A percentile compares a stretch with the other conserved stretches of the same genome.
These are phyloP conservation scores for Sphagnum magellanicum DNA, from an alignment of 228 moss, liverwort and hornwort genomes.

Conservation along the genomic window DNA sequence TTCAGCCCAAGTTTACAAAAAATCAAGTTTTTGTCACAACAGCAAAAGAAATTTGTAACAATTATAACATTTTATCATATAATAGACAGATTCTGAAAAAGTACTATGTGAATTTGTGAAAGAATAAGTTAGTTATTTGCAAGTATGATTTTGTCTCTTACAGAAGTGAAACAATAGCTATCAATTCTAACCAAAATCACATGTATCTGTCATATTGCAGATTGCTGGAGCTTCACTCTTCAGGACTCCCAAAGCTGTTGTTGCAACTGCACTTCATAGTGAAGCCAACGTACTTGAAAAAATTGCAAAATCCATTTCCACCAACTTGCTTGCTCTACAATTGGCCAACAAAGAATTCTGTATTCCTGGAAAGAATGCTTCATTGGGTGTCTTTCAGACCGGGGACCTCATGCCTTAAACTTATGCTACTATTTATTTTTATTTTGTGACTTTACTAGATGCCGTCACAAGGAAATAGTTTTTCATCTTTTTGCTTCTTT, in stretches of 20 bases:
- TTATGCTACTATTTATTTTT: no score
- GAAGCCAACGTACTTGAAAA: neutral
- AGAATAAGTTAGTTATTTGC: no score
- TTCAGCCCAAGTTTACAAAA: neutral
- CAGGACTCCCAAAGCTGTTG: slow-evolving; percentile 10
- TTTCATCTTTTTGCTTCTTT: no score
- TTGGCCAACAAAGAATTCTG: neutral
- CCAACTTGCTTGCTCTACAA: neutral
- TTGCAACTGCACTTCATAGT: slow-evolving; percentile 15
- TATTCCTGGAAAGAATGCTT: neutral
- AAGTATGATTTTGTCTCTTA: no score
- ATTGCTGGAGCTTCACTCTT: slow-evolving; percentile 6
- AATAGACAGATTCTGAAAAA: neutral
- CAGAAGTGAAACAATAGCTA: no score
- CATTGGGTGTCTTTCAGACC: no score
- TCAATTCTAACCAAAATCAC: no score
- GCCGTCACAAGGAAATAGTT: no score
- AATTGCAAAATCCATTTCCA: neutral
- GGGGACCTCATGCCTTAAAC: no score
- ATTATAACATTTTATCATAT: neutral
- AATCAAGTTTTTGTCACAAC: no score
- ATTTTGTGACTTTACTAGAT: no score
- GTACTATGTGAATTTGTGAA: neutral
- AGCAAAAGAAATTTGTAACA: neutral
- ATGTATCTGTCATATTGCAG: slow-evolving; percentile 1